phyloP scores from a whole-genome alignment of 345 rosid species.

The Dipteronia dyeriana region DNA sequence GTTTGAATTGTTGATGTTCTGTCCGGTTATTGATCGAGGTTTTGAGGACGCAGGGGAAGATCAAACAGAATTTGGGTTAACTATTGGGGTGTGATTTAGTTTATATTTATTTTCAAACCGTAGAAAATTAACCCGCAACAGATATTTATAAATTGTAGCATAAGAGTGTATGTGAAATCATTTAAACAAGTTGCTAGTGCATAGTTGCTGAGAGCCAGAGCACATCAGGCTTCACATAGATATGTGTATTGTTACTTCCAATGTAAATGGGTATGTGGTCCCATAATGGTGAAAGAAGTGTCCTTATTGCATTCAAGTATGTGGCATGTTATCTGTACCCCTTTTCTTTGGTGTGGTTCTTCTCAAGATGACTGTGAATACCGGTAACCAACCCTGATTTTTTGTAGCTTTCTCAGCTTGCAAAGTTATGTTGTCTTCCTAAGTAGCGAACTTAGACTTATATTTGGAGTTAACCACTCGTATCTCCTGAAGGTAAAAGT shows the following conservation, averaged over 20 bases:
- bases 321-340: background rate
- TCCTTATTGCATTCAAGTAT: conserved; percentile 9
- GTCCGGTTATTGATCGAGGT: conserved; percentile 5
- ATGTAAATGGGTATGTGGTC: conserved; percentile 32
- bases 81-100: background rate
- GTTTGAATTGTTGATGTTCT: background rate
- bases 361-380: background rate
- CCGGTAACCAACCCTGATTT: background rate
- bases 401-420: background rate
- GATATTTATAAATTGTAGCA: background rate
- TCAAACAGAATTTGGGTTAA: background rate
- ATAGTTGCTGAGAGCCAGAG: background rate
- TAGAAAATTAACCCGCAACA: background rate
- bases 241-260: conserved; percentile 23
- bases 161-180: background rate
- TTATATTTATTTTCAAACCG: background rate
- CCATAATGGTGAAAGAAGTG: conserved; percentile 14
- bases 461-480: background rate
- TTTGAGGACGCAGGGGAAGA: background rate
- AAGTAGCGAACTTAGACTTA: background rate
- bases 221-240: background rate
- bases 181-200: conserved; percentile 7
- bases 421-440: background rate
- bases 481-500: background rate
- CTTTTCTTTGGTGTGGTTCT: background rate